phyloP scores from a whole-genome alignment of 345 rosid species.

The Toxicodendron radicans region DNA sequence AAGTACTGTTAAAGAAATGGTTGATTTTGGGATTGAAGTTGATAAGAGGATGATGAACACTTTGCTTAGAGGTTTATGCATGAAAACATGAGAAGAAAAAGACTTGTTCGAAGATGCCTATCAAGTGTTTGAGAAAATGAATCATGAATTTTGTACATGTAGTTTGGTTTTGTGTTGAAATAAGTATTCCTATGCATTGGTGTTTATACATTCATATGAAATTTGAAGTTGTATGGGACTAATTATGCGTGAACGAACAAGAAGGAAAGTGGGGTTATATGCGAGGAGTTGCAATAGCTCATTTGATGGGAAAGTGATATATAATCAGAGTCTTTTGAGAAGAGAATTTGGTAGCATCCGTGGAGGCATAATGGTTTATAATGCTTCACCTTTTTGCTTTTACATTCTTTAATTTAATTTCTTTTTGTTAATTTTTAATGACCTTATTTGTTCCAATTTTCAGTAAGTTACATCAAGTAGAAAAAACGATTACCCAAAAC shows the following conservation, averaged over 20 bases:
- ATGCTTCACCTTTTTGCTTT: neutral
- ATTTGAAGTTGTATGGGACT: no score
- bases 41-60: constrained; percentile 41
- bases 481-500: neutral
- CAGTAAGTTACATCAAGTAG: neutral
- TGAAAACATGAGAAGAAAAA: constrained; percentile 32
- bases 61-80: constrained; percentile 50
- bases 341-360: constrained; percentile 19
- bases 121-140: constrained; percentile 51
- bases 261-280: no score
- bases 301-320: constrained; percentile 30
- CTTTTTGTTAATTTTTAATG: neutral
- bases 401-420: neutral
- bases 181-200: no score
- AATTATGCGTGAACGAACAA: no score
- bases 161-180: no score
- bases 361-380: constrained; percentile 41
- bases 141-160: no score
- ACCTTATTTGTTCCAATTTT: neutral
- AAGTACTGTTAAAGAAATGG: constrained; percentile 47
- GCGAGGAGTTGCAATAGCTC: constrained; percentile 34
- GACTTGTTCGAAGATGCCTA: constrained; percentile 41
- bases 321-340: constrained; percentile 20
- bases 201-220: no score
- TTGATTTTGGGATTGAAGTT: constrained; percentile 34